phyloP scores from a whole-genome alignment of 1,139 yeast genomes.

The Protomyces inouyei region DNA sequence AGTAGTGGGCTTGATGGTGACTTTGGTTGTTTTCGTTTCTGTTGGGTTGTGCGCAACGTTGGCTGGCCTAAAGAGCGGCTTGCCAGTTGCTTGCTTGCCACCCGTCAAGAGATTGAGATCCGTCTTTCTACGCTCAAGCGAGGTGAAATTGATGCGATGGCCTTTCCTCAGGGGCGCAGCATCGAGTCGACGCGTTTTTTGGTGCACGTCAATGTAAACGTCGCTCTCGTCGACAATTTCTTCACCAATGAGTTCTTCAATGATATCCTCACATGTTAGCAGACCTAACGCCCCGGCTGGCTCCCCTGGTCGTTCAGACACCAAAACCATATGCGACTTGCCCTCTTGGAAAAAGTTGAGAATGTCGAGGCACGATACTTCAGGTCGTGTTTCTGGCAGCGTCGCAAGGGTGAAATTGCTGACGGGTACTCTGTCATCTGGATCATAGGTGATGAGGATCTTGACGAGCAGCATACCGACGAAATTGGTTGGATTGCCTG shows the following conservation, averaged over 20 bases:
- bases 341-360: slow-evolving; percentile 97
- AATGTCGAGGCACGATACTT: slow-evolving; percentile 88
- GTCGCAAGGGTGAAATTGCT: slow-evolving; percentile 94
- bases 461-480: slow-evolving; percentile 93
- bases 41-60: slow-evolving; percentile 20
- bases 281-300: slow-evolving; percentile 87
- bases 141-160: slow-evolving; percentile 19
- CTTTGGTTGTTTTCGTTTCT: slow-evolving; percentile 19
- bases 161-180: slow-evolving; percentile 16
- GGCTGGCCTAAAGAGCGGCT: slow-evolving; percentile 20
- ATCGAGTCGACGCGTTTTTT: slow-evolving; percentile 15
- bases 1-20: slow-evolving; percentile 21
- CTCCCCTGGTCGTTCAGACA: slow-evolving; percentile 80
- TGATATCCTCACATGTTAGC: slow-evolving; percentile 88
- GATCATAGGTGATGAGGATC: slow-evolving; percentile 89
- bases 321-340: slow-evolving; percentile 94
- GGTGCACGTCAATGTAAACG: slow-evolving; percentile 71
- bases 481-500: slow-evolving; percentile 83
- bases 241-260: slow-evolving; percentile 95
- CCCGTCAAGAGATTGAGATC: not conserved
- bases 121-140: slow-evolving; percentile 13
- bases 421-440: slow-evolving; percentile 90
- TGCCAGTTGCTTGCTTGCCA: not conserved
- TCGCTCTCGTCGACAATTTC: slow-evolving; percentile 98
- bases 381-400: slow-evolving; percentile 86